Conservation (phyloP, 2,329 filamentous ascomycete species). For the Emericellopsis atlantica region DNA sequence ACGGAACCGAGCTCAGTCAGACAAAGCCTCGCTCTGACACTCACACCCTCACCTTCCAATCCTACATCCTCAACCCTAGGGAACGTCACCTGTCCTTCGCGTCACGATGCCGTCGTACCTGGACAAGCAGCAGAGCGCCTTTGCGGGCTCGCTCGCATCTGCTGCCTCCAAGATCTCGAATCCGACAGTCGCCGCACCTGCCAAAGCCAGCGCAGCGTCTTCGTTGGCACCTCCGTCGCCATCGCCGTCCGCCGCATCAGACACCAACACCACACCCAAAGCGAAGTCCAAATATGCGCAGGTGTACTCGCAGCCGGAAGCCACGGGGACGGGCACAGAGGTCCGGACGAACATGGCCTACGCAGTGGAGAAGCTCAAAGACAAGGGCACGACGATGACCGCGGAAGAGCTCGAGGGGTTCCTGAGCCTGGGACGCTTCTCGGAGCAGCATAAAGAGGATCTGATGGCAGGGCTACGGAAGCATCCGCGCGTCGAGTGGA, state of each 20-base stretch:
- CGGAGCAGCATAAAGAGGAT: constrained; percentile 47
- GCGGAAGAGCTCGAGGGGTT: constrained; percentile 72
- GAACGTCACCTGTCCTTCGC: neutral
- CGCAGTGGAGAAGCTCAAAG: constrained; percentile 71
- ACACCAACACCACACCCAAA: constrained; percentile 46
- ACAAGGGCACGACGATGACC: constrained; percentile 52
- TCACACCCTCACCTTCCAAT: neutral
- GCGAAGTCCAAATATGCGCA: constrained; percentile 52
- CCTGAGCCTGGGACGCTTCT: constrained; percentile 54
- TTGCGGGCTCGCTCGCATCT: constrained; percentile 48
- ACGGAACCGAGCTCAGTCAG: too few relatives aligned
- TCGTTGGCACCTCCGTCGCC: constrained; percentile 35
- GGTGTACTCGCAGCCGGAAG: constrained; percentile 61
- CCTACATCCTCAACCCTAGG: neutral
- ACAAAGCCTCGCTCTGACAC: neutral
- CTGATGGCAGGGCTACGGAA: constrained; percentile 57
- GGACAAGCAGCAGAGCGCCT: constrained; percentile 50
- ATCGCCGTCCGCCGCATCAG: constrained; percentile 44
- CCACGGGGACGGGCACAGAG: constrained; percentile 64
- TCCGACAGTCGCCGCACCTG: constrained; percentile 18
- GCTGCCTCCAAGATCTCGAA: constrained; percentile 52
- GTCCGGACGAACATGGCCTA: constrained; percentile 82
- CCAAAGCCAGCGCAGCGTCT: constrained; percentile 19
- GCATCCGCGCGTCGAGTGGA: constrained; percentile 47
- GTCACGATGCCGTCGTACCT: constrained; percentile 47